Conservation (phyloP, 2,329 filamentous ascomycete species). For the Coniochaeta prunicola region DNA sequence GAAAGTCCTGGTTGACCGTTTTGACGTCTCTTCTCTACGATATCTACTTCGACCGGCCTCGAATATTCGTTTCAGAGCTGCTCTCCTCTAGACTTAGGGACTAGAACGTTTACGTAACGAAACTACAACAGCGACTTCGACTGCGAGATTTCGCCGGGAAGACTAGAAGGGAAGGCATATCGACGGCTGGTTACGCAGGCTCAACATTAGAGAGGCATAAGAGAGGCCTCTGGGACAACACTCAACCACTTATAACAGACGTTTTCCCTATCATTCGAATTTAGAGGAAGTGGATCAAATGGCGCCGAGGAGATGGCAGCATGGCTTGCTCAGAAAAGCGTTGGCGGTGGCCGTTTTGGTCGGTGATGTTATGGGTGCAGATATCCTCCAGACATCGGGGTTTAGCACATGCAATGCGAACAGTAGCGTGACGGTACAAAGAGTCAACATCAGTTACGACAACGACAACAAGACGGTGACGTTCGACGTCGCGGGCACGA, state of each 20-base stretch:
- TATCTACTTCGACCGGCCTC: slow-evolving; percentile 10
- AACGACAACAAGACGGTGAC: slow-evolving; percentile 62
- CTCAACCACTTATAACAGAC: not conserved
- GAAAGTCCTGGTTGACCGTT: slow-evolving; percentile 15
- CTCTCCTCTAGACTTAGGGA: not conserved
- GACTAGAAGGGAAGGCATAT: not conserved
- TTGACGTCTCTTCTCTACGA: slow-evolving; percentile 9
- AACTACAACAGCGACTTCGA: not conserved
- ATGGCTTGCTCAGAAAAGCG: slow-evolving; percentile 9
- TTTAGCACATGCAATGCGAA: slow-evolving; percentile 65
- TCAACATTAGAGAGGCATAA: not conserved
- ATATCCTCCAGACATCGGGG: slow-evolving; percentile 73
- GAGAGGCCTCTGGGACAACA: not conserved
- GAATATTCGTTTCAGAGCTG: not conserved
- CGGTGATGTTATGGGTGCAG: slow-evolving; percentile 49
- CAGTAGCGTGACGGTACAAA: slow-evolving; percentile 61
- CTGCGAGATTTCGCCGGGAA: not conserved
- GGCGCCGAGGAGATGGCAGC: slow-evolving; percentile 4
- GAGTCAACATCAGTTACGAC: slow-evolving; percentile 73
- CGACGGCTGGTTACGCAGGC: not conserved
- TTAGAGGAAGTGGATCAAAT: slow-evolving; percentile 5
- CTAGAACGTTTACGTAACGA: not conserved
- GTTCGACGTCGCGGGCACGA: slow-evolving; percentile 79
- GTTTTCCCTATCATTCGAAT: not conserved
- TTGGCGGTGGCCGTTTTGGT: slow-evolving; percentile 12